Conservation (phyloP, 768 basidiomycete species). For the Hebeloma cylindrosporum region DNA sequence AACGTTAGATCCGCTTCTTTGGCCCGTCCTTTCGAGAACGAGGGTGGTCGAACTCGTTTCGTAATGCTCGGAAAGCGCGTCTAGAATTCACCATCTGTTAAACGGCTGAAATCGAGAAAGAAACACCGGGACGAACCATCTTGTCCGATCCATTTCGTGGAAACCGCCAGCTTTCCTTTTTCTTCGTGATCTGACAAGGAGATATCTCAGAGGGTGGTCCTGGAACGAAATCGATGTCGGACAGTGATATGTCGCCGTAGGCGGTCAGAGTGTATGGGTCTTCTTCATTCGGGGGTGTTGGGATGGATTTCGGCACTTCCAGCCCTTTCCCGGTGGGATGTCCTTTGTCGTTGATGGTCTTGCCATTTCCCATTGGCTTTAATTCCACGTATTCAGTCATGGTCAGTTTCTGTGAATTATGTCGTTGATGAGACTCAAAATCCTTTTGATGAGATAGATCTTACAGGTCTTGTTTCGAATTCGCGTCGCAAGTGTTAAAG, state of each 20-base stretch:
- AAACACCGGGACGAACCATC: constrained; percentile 2
- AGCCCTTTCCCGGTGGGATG: no score
- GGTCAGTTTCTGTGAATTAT: no score
- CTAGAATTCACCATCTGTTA: constrained; percentile 7
- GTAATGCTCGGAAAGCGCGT: constrained; percentile 21
- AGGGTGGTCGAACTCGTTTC: constrained; percentile 23
- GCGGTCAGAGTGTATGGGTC: constrained; percentile 42
- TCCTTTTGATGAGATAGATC: no score
- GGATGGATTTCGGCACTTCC: not conserved
- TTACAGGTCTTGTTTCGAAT: no score
- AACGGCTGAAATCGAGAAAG: constrained; percentile 1
- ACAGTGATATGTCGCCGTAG: constrained; percentile 46
- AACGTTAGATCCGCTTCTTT: constrained; percentile 18
- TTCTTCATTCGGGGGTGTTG: constrained; percentile 18
- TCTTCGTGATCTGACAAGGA: constrained; percentile 11
- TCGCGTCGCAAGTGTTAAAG: no score
- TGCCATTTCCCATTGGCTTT: no score
- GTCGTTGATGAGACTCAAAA: no score
- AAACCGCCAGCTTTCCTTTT: not conserved
- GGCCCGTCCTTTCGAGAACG: constrained; percentile 18
- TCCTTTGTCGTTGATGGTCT: no score
- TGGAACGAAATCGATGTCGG: constrained; percentile 36
- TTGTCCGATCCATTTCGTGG: constrained; percentile 5
- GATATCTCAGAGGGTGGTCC: constrained; percentile 27
- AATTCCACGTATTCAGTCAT: no score